Conservation (phyloP, 1,139 yeast genomes). For the Debaryomycetaceae sp. region DNA sequence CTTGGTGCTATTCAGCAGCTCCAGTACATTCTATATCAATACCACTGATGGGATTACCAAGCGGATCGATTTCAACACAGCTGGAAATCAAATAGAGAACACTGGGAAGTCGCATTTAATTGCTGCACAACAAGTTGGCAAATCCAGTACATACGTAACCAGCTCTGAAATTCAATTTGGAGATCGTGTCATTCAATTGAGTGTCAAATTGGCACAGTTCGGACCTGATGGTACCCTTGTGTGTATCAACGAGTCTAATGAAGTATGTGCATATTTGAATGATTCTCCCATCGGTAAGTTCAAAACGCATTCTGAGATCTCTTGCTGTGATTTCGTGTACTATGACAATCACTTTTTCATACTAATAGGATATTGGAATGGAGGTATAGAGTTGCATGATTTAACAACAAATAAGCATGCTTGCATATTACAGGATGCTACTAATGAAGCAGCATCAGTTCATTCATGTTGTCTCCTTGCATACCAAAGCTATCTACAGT, state of each 20-base stretch:
- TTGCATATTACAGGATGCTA: neutral
- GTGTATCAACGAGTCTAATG: neutral
- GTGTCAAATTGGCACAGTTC: neutral
- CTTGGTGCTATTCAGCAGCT: neutral
- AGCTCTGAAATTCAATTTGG: neutral
- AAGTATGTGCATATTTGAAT: neutral
- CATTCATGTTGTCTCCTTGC: neutral
- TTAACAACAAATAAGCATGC: neutral
- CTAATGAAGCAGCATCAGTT: neutral
- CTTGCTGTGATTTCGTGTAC: neutral
- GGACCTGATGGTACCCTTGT: neutral
- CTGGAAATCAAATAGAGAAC: neutral
- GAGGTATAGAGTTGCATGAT: neutral
- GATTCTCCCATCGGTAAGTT: neutral
- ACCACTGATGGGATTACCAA: neutral
- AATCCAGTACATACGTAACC: neutral
- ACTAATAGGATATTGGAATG: neutral
- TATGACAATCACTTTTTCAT: too few species aligned
- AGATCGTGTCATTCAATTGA: neutral
- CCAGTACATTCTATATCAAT: neutral
- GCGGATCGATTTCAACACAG: neutral
- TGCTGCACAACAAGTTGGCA: neutral
- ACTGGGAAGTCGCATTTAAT: neutral
- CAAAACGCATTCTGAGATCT: neutral
- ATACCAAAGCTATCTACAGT: conserved; percentile 7